A percentile compares a stretch with the other conserved stretches of the same genome.
Evolutionary conservation across 139 green algal genomes (phyloP).

Genomic region (Pleodorina starrii): DNA sequence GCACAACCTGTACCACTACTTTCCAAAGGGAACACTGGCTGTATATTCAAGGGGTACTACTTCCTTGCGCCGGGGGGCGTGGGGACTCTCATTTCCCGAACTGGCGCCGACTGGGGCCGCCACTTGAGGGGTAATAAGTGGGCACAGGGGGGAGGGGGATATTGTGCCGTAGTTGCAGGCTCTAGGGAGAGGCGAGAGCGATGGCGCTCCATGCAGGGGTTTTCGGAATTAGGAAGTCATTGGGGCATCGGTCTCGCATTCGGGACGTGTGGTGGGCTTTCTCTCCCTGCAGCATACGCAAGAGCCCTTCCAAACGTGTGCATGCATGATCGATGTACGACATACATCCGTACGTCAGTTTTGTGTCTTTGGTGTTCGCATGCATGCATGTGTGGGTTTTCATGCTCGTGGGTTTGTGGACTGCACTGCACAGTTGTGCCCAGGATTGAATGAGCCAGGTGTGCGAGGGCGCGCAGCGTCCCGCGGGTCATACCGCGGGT

Average conservation of each 20-base stretch:
- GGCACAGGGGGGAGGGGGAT: not conserved
- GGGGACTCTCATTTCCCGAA: not conserved
- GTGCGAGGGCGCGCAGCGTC: no score
- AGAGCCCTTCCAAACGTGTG: not conserved
- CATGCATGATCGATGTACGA: not conserved
- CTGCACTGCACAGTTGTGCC: not conserved
- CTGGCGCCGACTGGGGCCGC: not conserved
- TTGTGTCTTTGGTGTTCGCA: not conserved
- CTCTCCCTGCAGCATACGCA: not conserved
- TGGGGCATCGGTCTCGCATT: not conserved
- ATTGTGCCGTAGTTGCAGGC: no score
- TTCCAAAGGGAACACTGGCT: no score
- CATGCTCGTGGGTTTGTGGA: not conserved
- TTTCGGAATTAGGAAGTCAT: not conserved
- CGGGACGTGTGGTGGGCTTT: not conserved
- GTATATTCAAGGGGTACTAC: no score
- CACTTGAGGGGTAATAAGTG: not conserved
- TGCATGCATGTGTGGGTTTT: not conserved
- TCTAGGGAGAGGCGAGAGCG: no score
- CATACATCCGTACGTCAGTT: not conserved
- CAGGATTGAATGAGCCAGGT: no score
- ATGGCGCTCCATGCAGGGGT: not conserved
- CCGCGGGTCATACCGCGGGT: no score
- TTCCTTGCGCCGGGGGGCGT: no score
- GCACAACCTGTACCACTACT: no score